A percentile compares a stretch with the other conserved stretches of the same genome.
These are phyloP conservation scores for Clonostachys rhizophaga DNA, from an alignment of 2,329 filamentous ascomycete genomes.

Conservation along the genomic window DNA sequence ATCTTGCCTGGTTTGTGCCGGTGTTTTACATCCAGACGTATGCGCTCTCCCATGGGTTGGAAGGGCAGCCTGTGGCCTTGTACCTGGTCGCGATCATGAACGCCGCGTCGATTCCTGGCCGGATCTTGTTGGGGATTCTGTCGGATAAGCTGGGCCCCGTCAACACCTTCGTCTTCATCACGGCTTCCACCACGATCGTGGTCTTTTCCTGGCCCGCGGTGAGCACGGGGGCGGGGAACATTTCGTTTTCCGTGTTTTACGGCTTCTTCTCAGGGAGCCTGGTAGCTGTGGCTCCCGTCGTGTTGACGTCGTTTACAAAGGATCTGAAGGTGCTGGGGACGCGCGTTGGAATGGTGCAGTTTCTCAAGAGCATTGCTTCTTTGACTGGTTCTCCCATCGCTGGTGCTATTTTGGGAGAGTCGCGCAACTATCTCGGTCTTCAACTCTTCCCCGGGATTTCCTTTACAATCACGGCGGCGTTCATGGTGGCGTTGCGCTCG, in stretches of 20 bases:
- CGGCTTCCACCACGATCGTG: conserved; percentile 22
- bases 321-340: conserved; percentile 33
- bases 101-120: conserved; percentile 40
- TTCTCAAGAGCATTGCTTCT: conserved; percentile 26
- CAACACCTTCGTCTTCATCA: conserved; percentile 28
- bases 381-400: conserved; percentile 31
- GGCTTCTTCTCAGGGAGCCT: conserved; percentile 40
- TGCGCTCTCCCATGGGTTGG: conserved; percentile 24
- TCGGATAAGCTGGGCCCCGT: conserved; percentile 34
- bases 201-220: conserved; percentile 36
- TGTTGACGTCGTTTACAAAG: conserved; percentile 31
- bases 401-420: conserved; percentile 22
- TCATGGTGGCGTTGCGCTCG: conserved; percentile 8
- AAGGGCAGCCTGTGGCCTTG: conserved; percentile 22
- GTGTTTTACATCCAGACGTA: conserved; percentile 41
- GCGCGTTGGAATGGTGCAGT: conserved; percentile 34
- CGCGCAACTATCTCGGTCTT: conserved; percentile 11
- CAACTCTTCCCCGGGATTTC: conserved; percentile 13
- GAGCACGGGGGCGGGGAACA: conserved; percentile 22
- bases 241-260: conserved; percentile 36
- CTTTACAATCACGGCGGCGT: conserved; percentile 11
- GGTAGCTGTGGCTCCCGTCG: conserved; percentile 34
- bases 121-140: conserved; percentile 38
- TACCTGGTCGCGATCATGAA: conserved; percentile 48
- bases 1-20: conserved; percentile 28